Base-by-base conservation (phyloP, 2,329 filamentous ascomycete species). In the Leptographium procerum region DNA sequence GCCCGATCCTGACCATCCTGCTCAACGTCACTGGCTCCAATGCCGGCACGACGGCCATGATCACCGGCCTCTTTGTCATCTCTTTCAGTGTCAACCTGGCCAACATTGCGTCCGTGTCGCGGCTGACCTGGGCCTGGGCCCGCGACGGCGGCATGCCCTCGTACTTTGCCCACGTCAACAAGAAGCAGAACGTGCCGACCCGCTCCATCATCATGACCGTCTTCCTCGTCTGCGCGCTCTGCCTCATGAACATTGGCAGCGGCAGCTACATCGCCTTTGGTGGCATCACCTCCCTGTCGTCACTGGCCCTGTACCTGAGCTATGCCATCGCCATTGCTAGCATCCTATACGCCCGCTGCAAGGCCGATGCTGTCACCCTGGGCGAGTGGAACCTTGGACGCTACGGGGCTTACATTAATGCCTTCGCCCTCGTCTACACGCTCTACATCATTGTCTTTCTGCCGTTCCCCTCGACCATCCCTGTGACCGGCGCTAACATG, bases 51-150 rank as follows among this genome's bases (percentile, higher is more conserved):
- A 77, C 71, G 2, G 68, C 69, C 14, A 69, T 78, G 65, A 65
- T 73, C 8, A 65, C 68, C 0, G 66, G 73, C 0, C 64, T 77
- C 16, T 66, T 71, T 72, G 33, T 58, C 52, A 55, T 58, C 24
- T 58, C 57, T 19, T 58, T 58, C 55, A 67, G 74, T 45, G 70
- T 71, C 0, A 71, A 71, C 40, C 71, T 75, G 55, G 72, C 71
- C 34, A 69, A 70, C 40, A 68, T 77, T 2, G 75, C 77, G 1
- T 77, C 76, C 0, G 74, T 74, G 0, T 76, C 75, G 0, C 72
- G 77, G 3, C 64, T 79, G 1, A 73, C 75, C 0, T 79, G 77
- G 77, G 73, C 74, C 0, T 79, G 77, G 68, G 73, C 76, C 14
- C 66, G 73, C 5, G 77, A 79, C 57, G 74, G 74, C 3, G 77